These are phyloP conservation scores for Podaxis sp. DNA, from an alignment of 768 basidiomycete species.

Conservation along the genomic window DNA sequence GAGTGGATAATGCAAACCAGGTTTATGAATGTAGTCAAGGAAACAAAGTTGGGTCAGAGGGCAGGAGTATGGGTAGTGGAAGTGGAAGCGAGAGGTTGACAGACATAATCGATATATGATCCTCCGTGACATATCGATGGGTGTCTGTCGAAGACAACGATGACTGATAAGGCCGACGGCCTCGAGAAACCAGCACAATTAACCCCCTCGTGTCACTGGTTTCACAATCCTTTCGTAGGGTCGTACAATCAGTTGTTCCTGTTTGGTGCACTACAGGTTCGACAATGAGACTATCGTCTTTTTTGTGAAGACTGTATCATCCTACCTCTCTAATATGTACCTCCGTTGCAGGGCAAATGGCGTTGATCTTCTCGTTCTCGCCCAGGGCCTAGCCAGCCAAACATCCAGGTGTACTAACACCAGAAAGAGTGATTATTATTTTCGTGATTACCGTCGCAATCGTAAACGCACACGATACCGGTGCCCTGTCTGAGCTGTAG, in stretches of 20 bases:
- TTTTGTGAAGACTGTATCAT: background rate
- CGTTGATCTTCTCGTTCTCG: slow-evolving; percentile 67
- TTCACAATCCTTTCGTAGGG: slow-evolving; percentile 68
- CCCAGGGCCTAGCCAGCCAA: slow-evolving; percentile 59
- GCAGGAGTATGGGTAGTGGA: too few relatives aligned
- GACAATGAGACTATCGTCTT: background rate
- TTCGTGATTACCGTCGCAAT: background rate
- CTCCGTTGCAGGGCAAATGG: slow-evolving; percentile 88
- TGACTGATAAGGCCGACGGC: too few relatives aligned
- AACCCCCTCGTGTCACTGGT: slow-evolving; percentile 30
- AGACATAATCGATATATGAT: too few relatives aligned
- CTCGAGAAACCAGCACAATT: too few relatives aligned
- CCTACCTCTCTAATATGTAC: slow-evolving; percentile 81
- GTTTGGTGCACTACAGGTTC: slow-evolving; percentile 65
- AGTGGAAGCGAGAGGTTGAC: too few relatives aligned
- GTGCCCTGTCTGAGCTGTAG: slow-evolving; percentile 54
- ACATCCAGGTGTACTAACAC: slow-evolving; percentile 75
- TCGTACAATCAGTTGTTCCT: slow-evolving; percentile 66
- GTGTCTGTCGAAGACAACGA: too few relatives aligned
- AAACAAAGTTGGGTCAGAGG: too few relatives aligned
- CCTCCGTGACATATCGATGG: too few relatives aligned
- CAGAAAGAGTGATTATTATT: slow-evolving; percentile 1
- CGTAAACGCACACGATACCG: slow-evolving; percentile 55
- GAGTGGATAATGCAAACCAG: too few relatives aligned
- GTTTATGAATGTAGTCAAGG: too few relatives aligned